Evolutionary conservation across 331 rosid genomes (phyloP).

Genomic region (Malus hybrid): DNA sequence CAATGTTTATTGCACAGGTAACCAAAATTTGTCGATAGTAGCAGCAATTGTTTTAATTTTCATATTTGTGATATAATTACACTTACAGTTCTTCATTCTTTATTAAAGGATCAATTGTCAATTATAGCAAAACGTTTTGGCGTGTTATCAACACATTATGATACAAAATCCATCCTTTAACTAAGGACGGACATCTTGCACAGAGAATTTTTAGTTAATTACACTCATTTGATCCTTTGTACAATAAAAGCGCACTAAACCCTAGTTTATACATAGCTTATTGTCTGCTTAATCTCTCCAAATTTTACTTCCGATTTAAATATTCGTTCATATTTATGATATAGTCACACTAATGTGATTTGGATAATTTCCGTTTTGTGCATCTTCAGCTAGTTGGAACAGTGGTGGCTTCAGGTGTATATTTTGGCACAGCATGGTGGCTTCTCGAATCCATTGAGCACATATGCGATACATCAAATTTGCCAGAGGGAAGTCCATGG

Average conservation of each 20-base stretch:
- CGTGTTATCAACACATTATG: background rate
- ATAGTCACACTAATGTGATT: background rate
- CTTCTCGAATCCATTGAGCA: constrained; percentile 36
- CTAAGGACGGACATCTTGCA: background rate
- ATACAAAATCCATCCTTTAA: background rate
- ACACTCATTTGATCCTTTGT: background rate
- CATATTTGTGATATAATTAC: background rate
- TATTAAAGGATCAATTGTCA: background rate
- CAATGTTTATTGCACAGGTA: constrained; percentile 49
- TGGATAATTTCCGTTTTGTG: background rate
- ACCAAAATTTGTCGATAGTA: background rate
- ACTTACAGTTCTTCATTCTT: background rate
- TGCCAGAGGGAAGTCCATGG: constrained; percentile 77
- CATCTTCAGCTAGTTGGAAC: constrained; percentile 58
- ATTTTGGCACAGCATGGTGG: constrained; percentile 82
- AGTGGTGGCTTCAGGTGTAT: constrained; percentile 42
- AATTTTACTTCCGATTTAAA: background rate
- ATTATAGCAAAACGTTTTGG: too few species aligned
- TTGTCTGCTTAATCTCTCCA: background rate
- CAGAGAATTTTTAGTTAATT: too few species aligned
- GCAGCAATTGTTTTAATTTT: background rate
- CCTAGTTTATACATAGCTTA: background rate
- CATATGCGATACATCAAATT: constrained; percentile 33
- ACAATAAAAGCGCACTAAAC: background rate
- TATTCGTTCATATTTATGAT: background rate